Evolutionary conservation across 2,329 filamentous ascomycete species (phyloP).

Genomic region (Xylariaceae sp.): DNA sequence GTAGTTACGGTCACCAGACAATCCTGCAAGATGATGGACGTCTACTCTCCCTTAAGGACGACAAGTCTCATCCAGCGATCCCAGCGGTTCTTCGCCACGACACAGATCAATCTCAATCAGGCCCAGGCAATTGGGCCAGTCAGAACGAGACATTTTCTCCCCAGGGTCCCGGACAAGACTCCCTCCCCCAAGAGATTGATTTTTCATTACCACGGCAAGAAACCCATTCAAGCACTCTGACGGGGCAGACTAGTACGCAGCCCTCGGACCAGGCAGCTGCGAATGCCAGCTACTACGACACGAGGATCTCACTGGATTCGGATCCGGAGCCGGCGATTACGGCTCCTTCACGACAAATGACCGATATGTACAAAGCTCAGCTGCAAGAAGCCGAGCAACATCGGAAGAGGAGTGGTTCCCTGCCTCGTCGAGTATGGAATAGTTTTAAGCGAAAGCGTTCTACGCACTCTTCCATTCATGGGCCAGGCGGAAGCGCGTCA

Average conservation of each 20-base stretch:
- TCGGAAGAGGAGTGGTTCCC: conserved; percentile 24
- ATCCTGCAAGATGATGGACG: conserved; percentile 6
- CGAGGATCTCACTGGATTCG: conserved; percentile 28
- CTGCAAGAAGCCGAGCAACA: conserved; percentile 24
- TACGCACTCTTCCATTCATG: conserved; percentile 22
- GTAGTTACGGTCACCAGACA: conserved; percentile 10
- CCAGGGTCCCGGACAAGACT: conserved; percentile 7
- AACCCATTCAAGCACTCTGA: conserved; percentile 13
- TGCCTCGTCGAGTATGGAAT: conserved; percentile 23
- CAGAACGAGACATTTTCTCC: conserved; percentile 12
- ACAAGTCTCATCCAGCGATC: conserved; percentile 9
- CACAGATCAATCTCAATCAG: conserved; percentile 12
- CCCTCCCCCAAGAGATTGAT: conserved; percentile 11
- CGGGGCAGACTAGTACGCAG: not conserved
- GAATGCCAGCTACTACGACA: conserved; percentile 30
- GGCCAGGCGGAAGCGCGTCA: conserved; percentile 9
- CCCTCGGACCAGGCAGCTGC: conserved; percentile 18
- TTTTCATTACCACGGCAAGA: conserved; percentile 13
- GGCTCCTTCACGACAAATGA: conserved; percentile 26
- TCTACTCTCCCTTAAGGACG: conserved; percentile 16
- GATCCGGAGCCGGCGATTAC: conserved; percentile 20
- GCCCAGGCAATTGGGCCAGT: conserved; percentile 14
- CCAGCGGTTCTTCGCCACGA: conserved; percentile 9
- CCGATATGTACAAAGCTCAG: conserved; percentile 27
- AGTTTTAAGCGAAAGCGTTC: conserved; percentile 26